Percentiles rank a stretch among this genome's conserved stretches.
Conservation (phyloP, 164 flowering plant genomes). For the Berberis thunbergii region DNA sequence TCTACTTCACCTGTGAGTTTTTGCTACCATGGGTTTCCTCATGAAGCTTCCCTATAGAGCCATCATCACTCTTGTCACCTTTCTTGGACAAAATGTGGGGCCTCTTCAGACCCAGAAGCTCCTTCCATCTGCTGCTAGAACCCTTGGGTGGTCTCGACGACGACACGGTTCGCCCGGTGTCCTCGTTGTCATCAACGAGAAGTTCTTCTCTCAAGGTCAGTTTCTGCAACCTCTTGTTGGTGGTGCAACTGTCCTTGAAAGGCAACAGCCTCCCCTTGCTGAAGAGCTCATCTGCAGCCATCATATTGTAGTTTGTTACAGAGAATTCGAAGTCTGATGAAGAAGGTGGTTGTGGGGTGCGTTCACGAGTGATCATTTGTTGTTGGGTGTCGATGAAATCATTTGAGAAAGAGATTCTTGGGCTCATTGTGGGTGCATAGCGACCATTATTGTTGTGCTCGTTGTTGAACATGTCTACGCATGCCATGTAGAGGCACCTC, state of each 20-base stretch:
- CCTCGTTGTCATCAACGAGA: conserved; percentile 30
- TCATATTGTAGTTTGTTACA: conserved; percentile 37
- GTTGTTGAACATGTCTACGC: conserved; percentile 52
- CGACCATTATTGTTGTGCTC: conserved; percentile 17
- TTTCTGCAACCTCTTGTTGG: conserved; percentile 21
- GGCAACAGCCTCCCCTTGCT: conserved; percentile 62
- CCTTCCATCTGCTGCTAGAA: conserved; percentile 45
- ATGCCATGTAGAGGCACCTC: conserved; percentile 36
- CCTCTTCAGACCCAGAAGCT: conserved; percentile 45
- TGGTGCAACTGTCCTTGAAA: conserved; percentile 28
- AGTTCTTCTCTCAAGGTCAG: conserved; percentile 60
- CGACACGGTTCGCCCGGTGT: conserved; percentile 2
- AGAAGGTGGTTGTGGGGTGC: conserved; percentile 20
- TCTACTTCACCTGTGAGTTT: conserved; percentile 18
- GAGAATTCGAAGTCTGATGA: conserved; percentile 74
- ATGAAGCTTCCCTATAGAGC: conserved; percentile 19
- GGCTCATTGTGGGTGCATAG: conserved; percentile 33
- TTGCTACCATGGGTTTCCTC: conserved; percentile 16
- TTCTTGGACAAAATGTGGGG: conserved; percentile 22
- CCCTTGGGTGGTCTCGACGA: conserved; percentile 33
- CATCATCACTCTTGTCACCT: conserved; percentile 10
- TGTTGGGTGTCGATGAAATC: conserved; percentile 53
- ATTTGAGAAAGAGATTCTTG: conserved; percentile 85
- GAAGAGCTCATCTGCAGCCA: conserved; percentile 69
- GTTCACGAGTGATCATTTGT: conserved; percentile 33